These are phyloP conservation scores for Hypomontagnella monticulosa DNA, from an alignment of 495 filamentous ascomycete genomes.

Conservation along the genomic window DNA sequence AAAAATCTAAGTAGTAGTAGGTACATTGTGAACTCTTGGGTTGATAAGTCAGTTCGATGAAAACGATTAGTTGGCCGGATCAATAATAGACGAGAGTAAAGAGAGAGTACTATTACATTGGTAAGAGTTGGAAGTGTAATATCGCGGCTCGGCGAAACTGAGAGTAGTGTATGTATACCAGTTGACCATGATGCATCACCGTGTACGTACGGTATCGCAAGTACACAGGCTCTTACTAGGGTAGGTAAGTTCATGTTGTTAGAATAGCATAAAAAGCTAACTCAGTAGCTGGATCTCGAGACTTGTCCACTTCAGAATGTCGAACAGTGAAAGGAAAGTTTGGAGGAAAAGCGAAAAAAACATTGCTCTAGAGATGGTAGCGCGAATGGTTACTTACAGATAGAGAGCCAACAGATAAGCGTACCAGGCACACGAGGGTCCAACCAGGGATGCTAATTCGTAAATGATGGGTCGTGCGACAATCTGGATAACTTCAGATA, in stretches of 20 bases:
- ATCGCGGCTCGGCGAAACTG: slow-evolving; percentile 16
- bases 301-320: background rate
- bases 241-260: background rate
- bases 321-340: background rate
- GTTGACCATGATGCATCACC: background rate
- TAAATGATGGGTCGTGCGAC: slow-evolving; percentile 14
- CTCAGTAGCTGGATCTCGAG: no score
- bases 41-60: background rate
- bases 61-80: background rate
- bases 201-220: slow-evolving; percentile 13
- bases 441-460: slow-evolving; percentile 34
- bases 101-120: background rate
- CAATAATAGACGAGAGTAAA: background rate
- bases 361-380: slow-evolving; percentile 12
- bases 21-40: background rate
- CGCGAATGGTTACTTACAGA: slow-evolving; percentile 2
- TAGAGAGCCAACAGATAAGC: slow-evolving; percentile 41
- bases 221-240: background rate
- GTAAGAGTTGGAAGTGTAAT: background rate
- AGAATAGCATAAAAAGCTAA: no score
- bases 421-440: slow-evolving; percentile 34
- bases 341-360: background rate
- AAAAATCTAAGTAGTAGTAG: background rate
- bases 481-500: slow-evolving; percentile 34
- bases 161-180: background rate